phyloP scores from a whole-genome alignment of 106 monocot genomes.

The Triglochin maritima region DNA sequence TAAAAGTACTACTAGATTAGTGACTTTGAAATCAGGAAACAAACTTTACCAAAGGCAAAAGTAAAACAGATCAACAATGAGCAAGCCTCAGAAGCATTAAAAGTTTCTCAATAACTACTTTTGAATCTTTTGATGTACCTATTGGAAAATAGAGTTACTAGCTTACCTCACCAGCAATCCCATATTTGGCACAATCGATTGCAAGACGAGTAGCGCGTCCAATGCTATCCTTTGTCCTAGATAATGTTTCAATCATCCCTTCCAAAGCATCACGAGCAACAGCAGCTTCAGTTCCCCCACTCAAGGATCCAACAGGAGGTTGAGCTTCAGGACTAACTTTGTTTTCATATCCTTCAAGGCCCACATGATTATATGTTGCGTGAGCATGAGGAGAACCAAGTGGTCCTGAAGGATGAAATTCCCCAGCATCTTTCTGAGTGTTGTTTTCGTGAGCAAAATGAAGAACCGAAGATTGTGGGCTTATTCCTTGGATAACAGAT shows the following conservation, averaged over 20 bases:
- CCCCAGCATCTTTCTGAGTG: conserved; percentile 29
- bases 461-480: conserved; percentile 29
- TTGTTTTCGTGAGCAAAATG: conserved; percentile 19
- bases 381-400: conserved; percentile 31
- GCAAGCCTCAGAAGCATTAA: too few relatives aligned
- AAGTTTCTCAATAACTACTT: too few relatives aligned
- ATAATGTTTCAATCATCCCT: conserved; percentile 90
- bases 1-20: too few relatives aligned
- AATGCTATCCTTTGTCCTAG: conserved; percentile 90
- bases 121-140: not conserved
- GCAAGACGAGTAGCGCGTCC: conserved; percentile 91
- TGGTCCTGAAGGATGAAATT: conserved; percentile 20
- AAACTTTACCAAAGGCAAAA: too few relatives aligned
- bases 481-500: conserved; percentile 33
- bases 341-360: conserved; percentile 30
- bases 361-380: conserved; percentile 19
- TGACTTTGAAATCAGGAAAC: too few relatives aligned
- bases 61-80: too few relatives aligned
- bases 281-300: conserved; percentile 77
- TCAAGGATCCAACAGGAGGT: conserved; percentile 37
- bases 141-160: not conserved
- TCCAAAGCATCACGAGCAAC: conserved; percentile 88
- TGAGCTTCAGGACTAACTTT: conserved; percentile 31
- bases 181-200: conserved; percentile 91
- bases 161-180: conserved; percentile 70